A percentile compares a stretch with the other conserved stretches of the same genome.
phyloP scores from a whole-genome alignment of 2,329 filamentous ascomycete species.

The Lachnellula willkommii region DNA sequence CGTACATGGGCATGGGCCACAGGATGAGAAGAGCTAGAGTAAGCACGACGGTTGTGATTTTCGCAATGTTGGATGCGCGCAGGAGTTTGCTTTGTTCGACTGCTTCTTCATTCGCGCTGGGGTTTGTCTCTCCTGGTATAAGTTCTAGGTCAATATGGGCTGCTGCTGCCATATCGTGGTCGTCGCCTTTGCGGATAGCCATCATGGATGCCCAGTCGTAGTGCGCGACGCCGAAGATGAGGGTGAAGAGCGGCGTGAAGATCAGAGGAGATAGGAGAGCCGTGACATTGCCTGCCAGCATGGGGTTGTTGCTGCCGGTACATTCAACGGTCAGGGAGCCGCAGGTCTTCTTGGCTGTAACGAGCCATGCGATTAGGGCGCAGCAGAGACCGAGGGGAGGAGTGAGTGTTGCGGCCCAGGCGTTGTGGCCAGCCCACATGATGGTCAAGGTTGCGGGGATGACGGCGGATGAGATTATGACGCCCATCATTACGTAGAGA shows the following conservation, averaged over 20 bases:
- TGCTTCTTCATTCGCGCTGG: conserved; percentile 36
- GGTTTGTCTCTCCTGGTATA: conserved; percentile 45
- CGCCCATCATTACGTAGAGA: conserved; percentile 84
- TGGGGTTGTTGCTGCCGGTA: conserved; percentile 80
- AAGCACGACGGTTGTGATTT: conserved; percentile 51
- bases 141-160: conserved; percentile 63
- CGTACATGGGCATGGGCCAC: conserved; percentile 93
- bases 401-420: conserved; percentile 63
- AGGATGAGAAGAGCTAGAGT: conserved; percentile 70
- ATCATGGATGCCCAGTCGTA: conserved; percentile 88
- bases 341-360: conserved; percentile 65
- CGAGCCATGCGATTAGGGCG: conserved; percentile 71
- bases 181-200: conserved; percentile 71
- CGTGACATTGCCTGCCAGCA: conserved; percentile 82
- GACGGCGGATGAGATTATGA: conserved; percentile 81
- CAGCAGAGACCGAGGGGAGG: conserved; percentile 65
- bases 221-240: conserved; percentile 56
- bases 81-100: conserved; percentile 44
- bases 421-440: conserved; percentile 75
- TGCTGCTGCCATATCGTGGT: conserved; percentile 61
- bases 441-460: conserved; percentile 76
- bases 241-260: conserved; percentile 71
- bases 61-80: conserved; percentile 47
- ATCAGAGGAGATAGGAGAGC: conserved; percentile 72
- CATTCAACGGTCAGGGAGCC: conserved; percentile 64